phyloP scores from a whole-genome alignment of 345 rosid species.

The Eucalyptus brandiana region DNA sequence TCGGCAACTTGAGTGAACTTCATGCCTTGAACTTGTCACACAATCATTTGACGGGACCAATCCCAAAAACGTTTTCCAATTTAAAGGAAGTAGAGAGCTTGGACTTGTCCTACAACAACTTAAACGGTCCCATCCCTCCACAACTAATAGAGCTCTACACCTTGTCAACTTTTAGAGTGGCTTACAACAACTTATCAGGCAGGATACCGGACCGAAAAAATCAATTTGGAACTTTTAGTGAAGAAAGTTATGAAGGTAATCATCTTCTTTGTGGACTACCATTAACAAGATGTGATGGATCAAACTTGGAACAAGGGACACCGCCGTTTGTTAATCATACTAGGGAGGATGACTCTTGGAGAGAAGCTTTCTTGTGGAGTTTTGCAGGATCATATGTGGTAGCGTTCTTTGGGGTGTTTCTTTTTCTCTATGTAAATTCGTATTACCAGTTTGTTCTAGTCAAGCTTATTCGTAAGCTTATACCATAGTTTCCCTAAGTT shows the following conservation, averaged over 20 bases:
- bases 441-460: background rate
- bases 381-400: background rate
- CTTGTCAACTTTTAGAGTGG: background rate
- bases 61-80: background rate
- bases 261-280: background rate
- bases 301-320: too few species aligned
- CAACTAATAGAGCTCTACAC: background rate
- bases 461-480: too few species aligned
- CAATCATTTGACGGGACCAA: background rate
- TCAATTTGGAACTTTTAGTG: background rate
- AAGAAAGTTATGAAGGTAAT: background rate
- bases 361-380: background rate
- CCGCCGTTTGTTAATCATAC: background rate
- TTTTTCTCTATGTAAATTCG: background rate
- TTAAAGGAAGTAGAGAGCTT: background rate
- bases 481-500: background rate
- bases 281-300: background rate
- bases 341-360: background rate
- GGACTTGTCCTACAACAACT: background rate
- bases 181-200: conserved; percentile 9
- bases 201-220: background rate
- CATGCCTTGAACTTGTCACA: background rate
- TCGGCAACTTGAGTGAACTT: background rate
- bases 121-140: background rate
- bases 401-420: background rate